phyloP scores from a whole-genome alignment of 257 asterid species.

The Solanum chmielewskii region DNA sequence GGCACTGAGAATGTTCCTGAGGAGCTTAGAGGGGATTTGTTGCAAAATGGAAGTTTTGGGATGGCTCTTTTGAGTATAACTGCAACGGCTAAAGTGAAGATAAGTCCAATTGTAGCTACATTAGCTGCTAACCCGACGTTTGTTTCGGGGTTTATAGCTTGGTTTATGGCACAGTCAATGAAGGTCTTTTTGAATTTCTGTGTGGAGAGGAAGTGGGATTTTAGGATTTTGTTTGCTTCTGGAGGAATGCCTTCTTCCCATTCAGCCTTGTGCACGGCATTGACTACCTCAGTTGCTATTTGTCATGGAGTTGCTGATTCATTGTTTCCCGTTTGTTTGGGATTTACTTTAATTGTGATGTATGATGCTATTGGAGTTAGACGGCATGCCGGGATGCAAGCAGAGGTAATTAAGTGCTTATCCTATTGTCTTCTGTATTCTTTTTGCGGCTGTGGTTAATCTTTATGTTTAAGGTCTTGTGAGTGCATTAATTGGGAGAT shows the following conservation, averaged over 20 bases:
- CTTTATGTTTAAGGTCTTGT: background rate
- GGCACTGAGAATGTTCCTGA: conserved; percentile 9
- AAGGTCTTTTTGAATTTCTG: conserved; percentile 71
- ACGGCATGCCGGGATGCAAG: conserved; percentile 93
- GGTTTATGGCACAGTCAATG: conserved; percentile 57
- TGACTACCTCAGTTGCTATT: conserved; percentile 80
- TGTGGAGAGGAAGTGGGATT: conserved; percentile 82
- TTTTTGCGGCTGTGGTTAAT: background rate
- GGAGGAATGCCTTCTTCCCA: conserved; percentile 97
- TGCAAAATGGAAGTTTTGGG: conserved; percentile 59
- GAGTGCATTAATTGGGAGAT: background rate
- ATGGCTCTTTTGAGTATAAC: conserved; percentile 65
- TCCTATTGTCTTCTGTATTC: background rate
- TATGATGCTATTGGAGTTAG: conserved; percentile 86
- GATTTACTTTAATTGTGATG: conserved; percentile 87
- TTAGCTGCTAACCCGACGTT: conserved; percentile 80
- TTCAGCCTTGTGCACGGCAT: conserved; percentile 81
- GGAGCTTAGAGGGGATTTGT: background rate
- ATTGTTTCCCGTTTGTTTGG: conserved; percentile 77
- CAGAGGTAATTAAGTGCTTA: conserved; percentile 35
- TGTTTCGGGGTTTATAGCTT: conserved; percentile 63
- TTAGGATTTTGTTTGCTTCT: conserved; percentile 58
- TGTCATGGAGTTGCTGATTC: conserved; percentile 87
- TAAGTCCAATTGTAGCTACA: conserved; percentile 68
- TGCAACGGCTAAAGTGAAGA: conserved; percentile 68